Evolutionary conservation across 2,329 filamentous ascomycete species (phyloP).

Genomic region (Pseudogymnoascus verrucosus): DNA sequence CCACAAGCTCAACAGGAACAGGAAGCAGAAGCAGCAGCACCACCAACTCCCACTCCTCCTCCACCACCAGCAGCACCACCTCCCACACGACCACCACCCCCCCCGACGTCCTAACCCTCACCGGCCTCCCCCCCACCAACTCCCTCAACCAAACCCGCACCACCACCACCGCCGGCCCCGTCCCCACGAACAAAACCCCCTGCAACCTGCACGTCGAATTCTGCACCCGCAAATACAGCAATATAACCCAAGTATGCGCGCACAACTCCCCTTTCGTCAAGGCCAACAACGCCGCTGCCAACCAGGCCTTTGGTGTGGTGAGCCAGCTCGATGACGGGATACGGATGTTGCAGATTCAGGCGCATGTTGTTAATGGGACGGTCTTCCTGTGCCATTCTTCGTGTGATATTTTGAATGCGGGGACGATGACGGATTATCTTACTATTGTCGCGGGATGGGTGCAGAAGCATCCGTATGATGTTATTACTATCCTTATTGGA

Average conservation of each 20-base stretch:
- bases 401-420: slow-evolving; percentile 74
- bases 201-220: slow-evolving; percentile 77
- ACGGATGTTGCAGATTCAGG: slow-evolving; percentile 55
- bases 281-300: slow-evolving; percentile 63
- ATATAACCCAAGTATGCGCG: slow-evolving; percentile 68
- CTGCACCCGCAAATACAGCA: slow-evolving; percentile 68
- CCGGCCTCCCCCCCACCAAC: slow-evolving; percentile 16
- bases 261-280: slow-evolving; percentile 77
- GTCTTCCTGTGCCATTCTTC: slow-evolving; percentile 78
- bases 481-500: slow-evolving; percentile 77
- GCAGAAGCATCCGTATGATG: slow-evolving; percentile 68
- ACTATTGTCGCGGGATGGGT: slow-evolving; percentile 65
- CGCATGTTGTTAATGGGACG: slow-evolving; percentile 52
- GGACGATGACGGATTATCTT: slow-evolving; percentile 69
- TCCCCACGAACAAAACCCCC: slow-evolving; percentile 62
- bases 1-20: no score
- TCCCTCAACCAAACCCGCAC: slow-evolving; percentile 40
- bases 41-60: no score
- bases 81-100: no score
- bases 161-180: slow-evolving; percentile 35
- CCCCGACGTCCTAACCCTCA: no score
- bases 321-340: slow-evolving; percentile 72
- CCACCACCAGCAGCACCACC: no score
- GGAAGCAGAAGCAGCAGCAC: no score
- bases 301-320: slow-evolving; percentile 61